Base-by-base conservation (phyloP, 2,329 filamentous ascomycete genomes). In the Hypomyces rosellus region DNA sequence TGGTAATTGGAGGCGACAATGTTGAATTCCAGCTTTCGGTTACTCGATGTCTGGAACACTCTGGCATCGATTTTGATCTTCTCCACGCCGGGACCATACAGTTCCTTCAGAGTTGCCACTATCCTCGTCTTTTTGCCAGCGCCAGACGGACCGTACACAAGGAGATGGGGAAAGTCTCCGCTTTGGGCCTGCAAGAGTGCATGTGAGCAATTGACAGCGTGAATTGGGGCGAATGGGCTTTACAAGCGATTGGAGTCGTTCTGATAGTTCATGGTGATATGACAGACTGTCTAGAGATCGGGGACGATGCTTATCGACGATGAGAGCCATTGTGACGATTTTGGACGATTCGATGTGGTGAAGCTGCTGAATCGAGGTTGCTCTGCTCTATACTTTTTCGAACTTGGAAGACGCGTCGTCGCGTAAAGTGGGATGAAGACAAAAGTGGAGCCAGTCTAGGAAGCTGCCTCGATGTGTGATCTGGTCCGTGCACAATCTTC, bases 31-130 rank as follows among this genome's bases (percentile, higher is more conserved):
- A 99, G 85, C 71, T 99, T 99, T 66, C 93, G 89, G 69, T 96
- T 97, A 64, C 86, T 87, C 18, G 84, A 91, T 1, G 93, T 97
- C 70, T 96, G 91, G 74, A 99, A 99, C 52, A 96, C 87, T 57
- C 93, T 88, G 12, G 90, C 89, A 66, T 99, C 93, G 71, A 99
- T 97, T 74, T 97, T 97, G 78, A 99, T 99, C 78, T 96, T 97
- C 65, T 99, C 95, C n/a, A 96, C 93, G 40, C 93, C 92, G 0
- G 92, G 85, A 0, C 93, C 93, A 69, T 93, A 99, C 7, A 99
- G 79, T 65, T 96, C 92, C 68, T 96, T 95, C 3, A 99, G 74
- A 0, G 92, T 97, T 14, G 93, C 91, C 15, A 96, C 89, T 58
- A 97, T 95, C 40, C 93, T 85, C 1, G 93, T 99, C 72, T 99